Conservation (phyloP, 208 protist genomes). For the Acanthamoeba lenticulata region DNA sequence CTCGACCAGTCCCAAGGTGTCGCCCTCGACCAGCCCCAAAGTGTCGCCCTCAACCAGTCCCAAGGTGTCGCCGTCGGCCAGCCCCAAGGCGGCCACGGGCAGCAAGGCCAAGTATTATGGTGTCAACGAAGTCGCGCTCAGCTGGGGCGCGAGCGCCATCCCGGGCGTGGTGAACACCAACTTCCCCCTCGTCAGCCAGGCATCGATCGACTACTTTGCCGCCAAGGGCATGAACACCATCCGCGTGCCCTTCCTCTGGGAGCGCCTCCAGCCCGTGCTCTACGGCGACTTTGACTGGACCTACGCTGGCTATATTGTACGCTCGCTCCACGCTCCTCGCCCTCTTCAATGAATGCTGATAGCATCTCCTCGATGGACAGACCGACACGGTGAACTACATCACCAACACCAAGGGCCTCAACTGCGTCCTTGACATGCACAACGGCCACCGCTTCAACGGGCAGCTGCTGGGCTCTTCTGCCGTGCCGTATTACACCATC, state of each 20-base stretch:
- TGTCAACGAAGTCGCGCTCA: neutral
- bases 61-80: neutral
- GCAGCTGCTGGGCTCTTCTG: neutral
- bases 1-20: neutral
- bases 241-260: slow-evolving; percentile 5
- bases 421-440: neutral
- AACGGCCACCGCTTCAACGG: neutral
- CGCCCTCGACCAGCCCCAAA: neutral
- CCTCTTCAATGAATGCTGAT: neutral
- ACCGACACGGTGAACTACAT: neutral
- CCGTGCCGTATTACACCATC: neutral
- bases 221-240: slow-evolving; percentile 12
- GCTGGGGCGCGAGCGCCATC: neutral
- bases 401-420: neutral
- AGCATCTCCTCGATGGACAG: neutral
- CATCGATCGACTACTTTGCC: neutral
- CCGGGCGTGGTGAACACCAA: neutral
- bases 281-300: neutral
- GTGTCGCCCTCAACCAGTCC: neutral
- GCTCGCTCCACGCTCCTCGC: neutral
- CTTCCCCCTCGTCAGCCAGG: neutral
- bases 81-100: neutral
- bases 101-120: neutral
- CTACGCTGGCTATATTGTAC: neutral
- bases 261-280: neutral